phyloP scores from a whole-genome alignment of 345 rosid genomes.

The Stellera chamaejasme region DNA sequence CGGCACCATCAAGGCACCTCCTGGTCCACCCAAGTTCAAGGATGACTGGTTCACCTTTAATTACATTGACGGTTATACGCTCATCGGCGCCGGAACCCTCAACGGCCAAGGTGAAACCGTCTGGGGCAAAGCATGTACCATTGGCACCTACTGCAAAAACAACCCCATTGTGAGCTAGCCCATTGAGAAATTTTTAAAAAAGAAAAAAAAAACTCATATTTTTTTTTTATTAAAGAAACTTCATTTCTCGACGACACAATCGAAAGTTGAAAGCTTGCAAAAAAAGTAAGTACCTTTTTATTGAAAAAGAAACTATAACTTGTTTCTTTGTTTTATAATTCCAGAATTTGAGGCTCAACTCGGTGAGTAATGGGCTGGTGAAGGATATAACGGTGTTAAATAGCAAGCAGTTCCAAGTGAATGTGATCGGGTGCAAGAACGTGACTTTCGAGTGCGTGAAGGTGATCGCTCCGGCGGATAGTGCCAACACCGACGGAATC shows the following conservation, averaged over 20 bases:
- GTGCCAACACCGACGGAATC: constrained; percentile 65
- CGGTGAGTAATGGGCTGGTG: constrained; percentile 22
- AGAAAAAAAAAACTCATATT: no score
- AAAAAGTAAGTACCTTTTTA: not conserved
- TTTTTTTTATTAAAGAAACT: no score
- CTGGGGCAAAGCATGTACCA: no score
- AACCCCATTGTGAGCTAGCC: constrained; percentile 35
- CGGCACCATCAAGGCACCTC: constrained; percentile 42
- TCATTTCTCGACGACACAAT: not conserved
- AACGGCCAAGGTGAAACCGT: constrained; percentile 45
- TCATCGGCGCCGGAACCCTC: constrained; percentile 49
- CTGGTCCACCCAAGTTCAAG: constrained; percentile 18
- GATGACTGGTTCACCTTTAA: constrained; percentile 38
- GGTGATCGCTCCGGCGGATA: constrained; percentile 29
- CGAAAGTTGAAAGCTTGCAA: no score
- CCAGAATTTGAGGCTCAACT: constrained; percentile 44
- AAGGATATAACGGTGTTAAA: constrained; percentile 24
- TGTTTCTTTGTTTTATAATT: not conserved
- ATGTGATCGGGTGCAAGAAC: constrained; percentile 36
- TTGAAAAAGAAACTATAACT: not conserved
- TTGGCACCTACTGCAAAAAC: constrained; percentile 16
- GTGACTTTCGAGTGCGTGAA: constrained; percentile 24
- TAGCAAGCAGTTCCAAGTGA: constrained; percentile 49
- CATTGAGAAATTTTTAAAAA: no score
- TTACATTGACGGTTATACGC: constrained; percentile 17